Base-by-base conservation (phyloP, 2,329 filamentous ascomycete species). In the Colletotrichum ledebouriae region DNA sequence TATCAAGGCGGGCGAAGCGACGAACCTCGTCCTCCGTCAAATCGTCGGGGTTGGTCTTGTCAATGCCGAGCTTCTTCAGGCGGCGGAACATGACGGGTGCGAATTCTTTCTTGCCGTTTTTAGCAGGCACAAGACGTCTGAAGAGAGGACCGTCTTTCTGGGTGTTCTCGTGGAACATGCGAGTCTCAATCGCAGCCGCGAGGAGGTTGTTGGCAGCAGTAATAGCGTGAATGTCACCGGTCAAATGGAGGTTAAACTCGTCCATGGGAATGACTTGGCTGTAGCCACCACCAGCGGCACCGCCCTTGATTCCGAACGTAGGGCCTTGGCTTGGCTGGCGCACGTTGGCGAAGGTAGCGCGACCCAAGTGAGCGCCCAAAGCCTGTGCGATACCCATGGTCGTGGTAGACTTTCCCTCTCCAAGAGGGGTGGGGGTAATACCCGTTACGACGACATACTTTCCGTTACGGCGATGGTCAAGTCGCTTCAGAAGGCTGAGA, bases 231-330 rank as follows among this genome's bases (percentile, higher is more conserved):
- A 99, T 98, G 78, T 99, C 96, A 75, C 96, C 96, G 63, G 96
- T 99, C 75, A 99, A 83, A 80, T 99, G 96, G 77, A 99, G 85
- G 82, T 99, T 99, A 85, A 99, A 99, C 80, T 99, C 96, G 75
- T 99, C 96, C 96, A 99, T 99, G 67, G 96, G 96, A 75, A 99
- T 98, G 76, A 99, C 96, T 80, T 99, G 96, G 79, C 94, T 97
- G 88, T 98, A 99, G 44, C 96, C 96, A 79, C 96, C 96, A 75
- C 96, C 96, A 64, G 96, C 96, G 68, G 96, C 96, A 75, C 96
- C 96, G 71, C 96, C 96, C 86, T 99, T 99, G 86, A 99, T 98
- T 76, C 96, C 96, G 78, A 99, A 99, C 0, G 96, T 99, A 63
- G 96, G 96, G 4, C 96, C 96, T 83, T 98, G 96, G 75, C 94